phyloP scores from a whole-genome alignment of 148 eudicot species.

The Amaranthus palmeri region DNA sequence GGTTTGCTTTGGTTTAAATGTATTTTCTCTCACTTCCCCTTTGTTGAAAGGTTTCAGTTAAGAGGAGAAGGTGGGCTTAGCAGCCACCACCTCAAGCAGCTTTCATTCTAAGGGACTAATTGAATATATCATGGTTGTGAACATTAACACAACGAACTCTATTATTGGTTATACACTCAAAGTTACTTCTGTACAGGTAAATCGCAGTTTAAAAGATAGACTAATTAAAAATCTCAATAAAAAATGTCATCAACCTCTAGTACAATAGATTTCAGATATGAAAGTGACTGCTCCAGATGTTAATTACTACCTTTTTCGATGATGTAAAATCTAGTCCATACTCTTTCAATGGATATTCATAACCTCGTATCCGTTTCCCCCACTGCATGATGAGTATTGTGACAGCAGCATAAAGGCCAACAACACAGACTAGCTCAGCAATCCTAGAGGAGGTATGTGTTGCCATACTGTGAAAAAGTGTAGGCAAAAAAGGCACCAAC shows the following conservation, averaged over 20 bases:
- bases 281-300: background rate
- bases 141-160: background rate
- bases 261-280: background rate
- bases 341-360: slow-evolving; percentile 68
- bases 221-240: background rate
- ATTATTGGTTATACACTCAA: too few species aligned
- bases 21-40: background rate
- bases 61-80: background rate
- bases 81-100: slow-evolving; percentile 9
- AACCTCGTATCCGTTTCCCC: slow-evolving; percentile 90
- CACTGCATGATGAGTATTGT: slow-evolving; percentile 63
- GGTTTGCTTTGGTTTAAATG: too few species aligned
- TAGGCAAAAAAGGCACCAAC: slow-evolving; percentile 73
- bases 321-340: slow-evolving; percentile 84
- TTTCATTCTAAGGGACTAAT: background rate
- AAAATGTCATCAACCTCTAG: background rate
- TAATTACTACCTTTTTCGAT: slow-evolving; percentile 44
- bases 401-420: slow-evolving; percentile 72
- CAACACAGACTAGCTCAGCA: slow-evolving; percentile 65
- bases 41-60: background rate
- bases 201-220: background rate
- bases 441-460: slow-evolving; percentile 48
- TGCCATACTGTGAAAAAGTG: slow-evolving; percentile 68
- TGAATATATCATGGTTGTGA: background rate
- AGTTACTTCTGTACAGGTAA: background rate